phyloP scores from a whole-genome alignment of 139 green algal genomes.

The Coelastrella sp. region DNA sequence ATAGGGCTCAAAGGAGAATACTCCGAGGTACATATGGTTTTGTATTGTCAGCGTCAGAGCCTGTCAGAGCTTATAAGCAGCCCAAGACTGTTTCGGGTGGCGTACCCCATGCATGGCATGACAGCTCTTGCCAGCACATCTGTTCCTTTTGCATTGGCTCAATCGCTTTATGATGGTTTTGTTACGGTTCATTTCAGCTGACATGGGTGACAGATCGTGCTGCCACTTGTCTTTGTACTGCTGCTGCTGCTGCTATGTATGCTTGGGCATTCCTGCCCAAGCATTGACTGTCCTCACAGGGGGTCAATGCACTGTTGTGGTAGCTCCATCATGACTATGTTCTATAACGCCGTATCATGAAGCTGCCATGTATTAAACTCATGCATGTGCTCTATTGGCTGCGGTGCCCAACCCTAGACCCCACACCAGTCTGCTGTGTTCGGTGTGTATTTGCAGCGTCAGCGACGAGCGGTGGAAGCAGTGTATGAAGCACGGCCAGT shows the following conservation, averaged over 20 bases:
- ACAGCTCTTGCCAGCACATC: no score
- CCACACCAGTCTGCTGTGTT: background rate
- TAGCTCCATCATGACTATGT: background rate
- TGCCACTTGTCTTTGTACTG: background rate
- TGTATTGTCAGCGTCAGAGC: background rate
- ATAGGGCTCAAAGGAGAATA: conserved; percentile 91
- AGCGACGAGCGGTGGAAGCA: conserved; percentile 81
- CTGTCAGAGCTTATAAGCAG: background rate
- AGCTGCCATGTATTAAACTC: background rate
- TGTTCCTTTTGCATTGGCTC: no score
- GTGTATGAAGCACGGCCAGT: conserved; percentile 88
- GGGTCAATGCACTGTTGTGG: no score
- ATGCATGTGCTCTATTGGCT: background rate
- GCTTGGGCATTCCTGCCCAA: background rate
- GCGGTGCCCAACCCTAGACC: background rate
- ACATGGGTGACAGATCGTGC: background rate
- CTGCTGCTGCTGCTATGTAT: conserved; percentile 21
- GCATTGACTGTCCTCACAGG: no score
- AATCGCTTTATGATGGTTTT: no score
- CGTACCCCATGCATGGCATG: no score
- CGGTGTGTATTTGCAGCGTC: conserved; percentile 56
- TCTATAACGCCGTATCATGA: background rate
- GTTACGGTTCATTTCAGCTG: background rate
- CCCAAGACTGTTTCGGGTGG: background rate
- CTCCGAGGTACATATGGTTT: conserved; percentile 58